Conservation (phyloP, 2,329 filamentous ascomycete species). For the Aspergillus niger region DNA sequence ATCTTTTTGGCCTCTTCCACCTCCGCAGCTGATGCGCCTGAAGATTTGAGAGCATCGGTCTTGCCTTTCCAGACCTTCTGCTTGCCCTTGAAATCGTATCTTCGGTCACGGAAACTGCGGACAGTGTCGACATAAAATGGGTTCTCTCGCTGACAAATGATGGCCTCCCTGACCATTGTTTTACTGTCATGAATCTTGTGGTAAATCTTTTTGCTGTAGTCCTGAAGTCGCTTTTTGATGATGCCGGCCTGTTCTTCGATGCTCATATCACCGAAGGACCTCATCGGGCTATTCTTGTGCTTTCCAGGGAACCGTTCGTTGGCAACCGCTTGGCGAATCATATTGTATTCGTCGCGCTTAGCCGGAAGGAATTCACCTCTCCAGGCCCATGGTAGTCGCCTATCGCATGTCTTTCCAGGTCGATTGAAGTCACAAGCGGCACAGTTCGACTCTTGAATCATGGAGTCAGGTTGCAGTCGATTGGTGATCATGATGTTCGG, state of each 20-base stretch:
- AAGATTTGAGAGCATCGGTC: slow-evolving; percentile 79
- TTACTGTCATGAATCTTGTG: slow-evolving; percentile 97
- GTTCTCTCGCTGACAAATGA: slow-evolving; percentile 97
- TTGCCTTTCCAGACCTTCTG: slow-evolving; percentile 99
- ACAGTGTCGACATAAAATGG: slow-evolving; percentile 98
- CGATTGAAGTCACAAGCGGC: slow-evolving; percentile 98
- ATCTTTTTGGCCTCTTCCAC: slow-evolving; percentile 97
- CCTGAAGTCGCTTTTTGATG: slow-evolving; percentile 82
- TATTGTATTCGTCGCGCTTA: slow-evolving; percentile 98
- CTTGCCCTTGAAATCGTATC: slow-evolving; percentile 97
- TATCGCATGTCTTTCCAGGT: slow-evolving; percentile 94
- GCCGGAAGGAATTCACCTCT: slow-evolving; percentile 95
- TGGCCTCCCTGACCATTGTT: slow-evolving; percentile 89
- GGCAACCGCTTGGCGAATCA: slow-evolving; percentile 89
- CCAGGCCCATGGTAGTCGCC: slow-evolving; percentile 95
- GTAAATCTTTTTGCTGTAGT: slow-evolving; percentile 98
- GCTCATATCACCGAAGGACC: slow-evolving; percentile 78
- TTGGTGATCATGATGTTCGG: slow-evolving; percentile 99
- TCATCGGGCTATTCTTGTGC: slow-evolving; percentile 66
- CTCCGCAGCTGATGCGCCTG: slow-evolving; percentile 73
- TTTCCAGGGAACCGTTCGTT: slow-evolving; percentile 91
- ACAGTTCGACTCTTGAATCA: slow-evolving; percentile 95
- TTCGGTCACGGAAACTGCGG: slow-evolving; percentile 89
- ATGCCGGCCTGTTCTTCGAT: slow-evolving; percentile 78
- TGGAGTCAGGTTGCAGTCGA: slow-evolving; percentile 94